Evolutionary conservation across 306 rosid genomes (phyloP).

Genomic region (Trifolium dubium): DNA sequence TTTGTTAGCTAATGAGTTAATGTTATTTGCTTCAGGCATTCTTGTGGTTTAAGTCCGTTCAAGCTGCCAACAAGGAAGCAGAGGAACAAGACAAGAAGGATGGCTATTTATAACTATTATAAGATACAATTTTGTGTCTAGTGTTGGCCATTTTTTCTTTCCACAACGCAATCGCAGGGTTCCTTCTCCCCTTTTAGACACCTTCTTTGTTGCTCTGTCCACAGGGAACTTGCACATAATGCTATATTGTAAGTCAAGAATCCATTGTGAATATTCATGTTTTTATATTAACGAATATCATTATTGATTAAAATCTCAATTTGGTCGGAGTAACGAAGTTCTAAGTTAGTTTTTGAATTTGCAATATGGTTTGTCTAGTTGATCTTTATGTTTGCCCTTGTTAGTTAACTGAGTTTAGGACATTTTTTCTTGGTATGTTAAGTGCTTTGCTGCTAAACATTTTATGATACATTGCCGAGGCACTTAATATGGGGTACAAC

Average conservation of each 20-base stretch:
- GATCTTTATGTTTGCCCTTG: background rate
- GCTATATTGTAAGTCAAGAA: slow-evolving; percentile 13
- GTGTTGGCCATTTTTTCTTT: too few species aligned
- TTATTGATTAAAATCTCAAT: background rate
- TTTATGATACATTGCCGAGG: background rate
- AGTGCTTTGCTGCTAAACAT: background rate
- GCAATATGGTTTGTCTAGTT: background rate
- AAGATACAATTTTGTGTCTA: background rate
- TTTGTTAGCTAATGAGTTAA: slow-evolving; percentile 18
- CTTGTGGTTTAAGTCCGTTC: slow-evolving; percentile 88
- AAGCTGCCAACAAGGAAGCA: slow-evolving; percentile 92
- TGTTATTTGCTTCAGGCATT: slow-evolving; percentile 60
- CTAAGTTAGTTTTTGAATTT: background rate
- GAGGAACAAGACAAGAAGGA: slow-evolving; percentile 96
- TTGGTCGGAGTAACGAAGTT: background rate
- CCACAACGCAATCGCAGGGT: too few species aligned
- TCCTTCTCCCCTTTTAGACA: too few species aligned
- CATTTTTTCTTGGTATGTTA: background rate
- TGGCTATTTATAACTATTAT: slow-evolving; percentile 59
- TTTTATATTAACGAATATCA: slow-evolving; percentile 24
- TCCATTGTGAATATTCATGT: slow-evolving; percentile 23
- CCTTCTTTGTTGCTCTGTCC: slow-evolving; percentile 10
- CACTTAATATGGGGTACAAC: background rate
- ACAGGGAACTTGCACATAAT: slow-evolving; percentile 18
- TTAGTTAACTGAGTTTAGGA: background rate